phyloP scores from a whole-genome alignment of 768 basidiomycete species.

The Aureoboletus auriporus region DNA sequence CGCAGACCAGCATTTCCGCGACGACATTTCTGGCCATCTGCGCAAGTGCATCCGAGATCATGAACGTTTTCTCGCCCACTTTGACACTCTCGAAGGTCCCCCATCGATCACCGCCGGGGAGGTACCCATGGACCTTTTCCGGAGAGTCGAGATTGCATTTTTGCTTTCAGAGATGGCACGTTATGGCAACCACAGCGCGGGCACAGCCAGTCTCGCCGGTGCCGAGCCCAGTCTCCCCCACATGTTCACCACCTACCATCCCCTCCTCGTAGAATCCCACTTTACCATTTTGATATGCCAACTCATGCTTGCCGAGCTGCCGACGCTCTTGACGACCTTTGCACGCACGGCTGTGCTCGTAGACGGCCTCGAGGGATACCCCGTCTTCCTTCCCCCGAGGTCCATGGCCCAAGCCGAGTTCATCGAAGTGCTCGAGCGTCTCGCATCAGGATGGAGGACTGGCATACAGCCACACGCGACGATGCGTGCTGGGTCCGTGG shows the following conservation, averaged over 20 bases:
- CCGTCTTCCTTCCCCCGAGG: constrained; percentile 80
- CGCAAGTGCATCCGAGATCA: constrained; percentile 81
- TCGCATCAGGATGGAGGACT: constrained; percentile 70
- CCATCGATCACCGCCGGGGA: constrained; percentile 11
- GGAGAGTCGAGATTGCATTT: constrained; percentile 63
- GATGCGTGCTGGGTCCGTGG: constrained; percentile 30
- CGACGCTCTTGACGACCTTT: constrained; percentile 58
- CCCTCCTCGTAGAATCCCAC: constrained; percentile 82
- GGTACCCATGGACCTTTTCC: constrained; percentile 38
- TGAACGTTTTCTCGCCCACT: constrained; percentile 79
- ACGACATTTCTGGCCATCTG: constrained; percentile 55
- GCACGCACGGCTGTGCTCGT: constrained; percentile 62
- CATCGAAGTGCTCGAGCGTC: constrained; percentile 77
- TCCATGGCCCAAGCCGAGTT: constrained; percentile 92
- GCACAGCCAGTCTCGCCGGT: constrained; percentile 36
- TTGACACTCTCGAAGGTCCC: constrained; percentile 63
- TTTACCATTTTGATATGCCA: constrained; percentile 74
- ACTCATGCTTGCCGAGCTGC: constrained; percentile 76
- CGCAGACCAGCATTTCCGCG: constrained; percentile 50
- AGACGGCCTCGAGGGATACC: constrained; percentile 84
- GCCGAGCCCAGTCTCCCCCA: constrained; percentile 36
- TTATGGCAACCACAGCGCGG: constrained; percentile 47
- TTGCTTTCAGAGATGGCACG: constrained; percentile 63
- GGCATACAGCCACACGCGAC: constrained; percentile 59
- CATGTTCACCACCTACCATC: constrained; percentile 88